Evolutionary conservation across 768 basidiomycete genomes (phyloP).

Genomic region (Sporobolomyces phaffii): DNA sequence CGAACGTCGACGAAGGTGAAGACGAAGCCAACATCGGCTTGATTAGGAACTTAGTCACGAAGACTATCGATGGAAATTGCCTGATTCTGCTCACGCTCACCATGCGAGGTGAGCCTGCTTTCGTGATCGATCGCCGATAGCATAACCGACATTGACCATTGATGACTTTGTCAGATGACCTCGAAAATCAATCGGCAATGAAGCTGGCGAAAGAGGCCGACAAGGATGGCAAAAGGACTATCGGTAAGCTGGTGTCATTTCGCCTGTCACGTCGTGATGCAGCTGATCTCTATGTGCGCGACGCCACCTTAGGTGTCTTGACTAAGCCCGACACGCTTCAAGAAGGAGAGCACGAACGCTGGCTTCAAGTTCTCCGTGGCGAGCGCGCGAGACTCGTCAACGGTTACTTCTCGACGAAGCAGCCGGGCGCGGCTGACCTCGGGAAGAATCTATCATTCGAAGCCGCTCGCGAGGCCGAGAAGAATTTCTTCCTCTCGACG

Average conservation of each 20-base stretch:
- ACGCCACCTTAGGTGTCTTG: slow-evolving; percentile 58
- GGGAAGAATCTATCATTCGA: slow-evolving; percentile 45
- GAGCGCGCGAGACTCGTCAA: slow-evolving; percentile 13
- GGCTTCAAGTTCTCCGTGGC: slow-evolving; percentile 36
- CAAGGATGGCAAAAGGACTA: slow-evolving; percentile 56
- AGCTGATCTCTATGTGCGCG: too few species aligned
- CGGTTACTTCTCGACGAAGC: slow-evolving; percentile 51
- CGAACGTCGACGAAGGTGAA: slow-evolving; percentile 48
- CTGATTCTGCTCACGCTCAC: slow-evolving; percentile 64
- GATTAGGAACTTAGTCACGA: slow-evolving; percentile 53
- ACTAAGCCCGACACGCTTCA: slow-evolving; percentile 64
- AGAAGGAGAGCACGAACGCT: slow-evolving; percentile 46
- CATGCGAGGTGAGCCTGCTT: slow-evolving; percentile 53
- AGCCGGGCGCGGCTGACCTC: slow-evolving; percentile 57
- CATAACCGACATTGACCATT: too few species aligned
- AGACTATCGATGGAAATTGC: slow-evolving; percentile 54
- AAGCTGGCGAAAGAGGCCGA: slow-evolving; percentile 56
- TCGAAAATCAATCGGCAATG: slow-evolving; percentile 61
- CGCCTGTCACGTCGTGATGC: background rate
- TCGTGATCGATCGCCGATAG: background rate
- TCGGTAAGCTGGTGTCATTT: slow-evolving; percentile 50
- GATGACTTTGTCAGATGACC: slow-evolving; percentile 54
- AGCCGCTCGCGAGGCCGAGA: slow-evolving; percentile 47
- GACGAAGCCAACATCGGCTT: slow-evolving; percentile 44
- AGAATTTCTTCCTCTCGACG: slow-evolving; percentile 53